These are phyloP conservation scores for Candida boleticola DNA, from an alignment of 805 yeast species.

Conservation along the genomic window DNA sequence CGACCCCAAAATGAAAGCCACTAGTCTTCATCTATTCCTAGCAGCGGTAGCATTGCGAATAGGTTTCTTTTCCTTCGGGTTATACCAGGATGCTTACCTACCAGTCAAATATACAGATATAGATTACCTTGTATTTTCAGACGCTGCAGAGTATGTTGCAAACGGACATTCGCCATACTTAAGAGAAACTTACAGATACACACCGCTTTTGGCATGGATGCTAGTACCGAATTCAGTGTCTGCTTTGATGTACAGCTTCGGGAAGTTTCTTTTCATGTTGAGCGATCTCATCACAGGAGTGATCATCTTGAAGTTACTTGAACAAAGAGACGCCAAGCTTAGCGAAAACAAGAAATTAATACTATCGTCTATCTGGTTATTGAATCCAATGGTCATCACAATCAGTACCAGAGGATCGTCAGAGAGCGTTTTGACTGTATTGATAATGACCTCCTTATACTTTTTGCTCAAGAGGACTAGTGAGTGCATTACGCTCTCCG, in stretches of 20 bases:
- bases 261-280: constrained; percentile 72
- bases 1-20: neutral
- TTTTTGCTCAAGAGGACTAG: constrained; percentile 20
- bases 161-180: constrained; percentile 66
- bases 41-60: constrained; percentile 37
- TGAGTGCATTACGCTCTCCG: constrained; percentile 16
- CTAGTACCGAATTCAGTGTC: constrained; percentile 59
- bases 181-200: constrained; percentile 89
- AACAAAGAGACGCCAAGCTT: neutral
- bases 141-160: constrained; percentile 75
- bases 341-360: constrained; percentile 29
- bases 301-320: constrained; percentile 41
- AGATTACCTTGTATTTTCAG: constrained; percentile 90
- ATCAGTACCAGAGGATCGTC: constrained; percentile 93
- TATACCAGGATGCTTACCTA: constrained; percentile 80
- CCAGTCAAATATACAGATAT: constrained; percentile 88
- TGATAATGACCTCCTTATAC: constrained; percentile 61
- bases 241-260: constrained; percentile 51
- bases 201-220: constrained; percentile 86
- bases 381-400: constrained; percentile 93
- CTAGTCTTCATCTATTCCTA: neutral
- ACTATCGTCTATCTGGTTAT: constrained; percentile 70
- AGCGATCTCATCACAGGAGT: constrained; percentile 83
- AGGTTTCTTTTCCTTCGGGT: constrained; percentile 71
- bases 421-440: constrained; percentile 81